Evolutionary conservation across 2,329 filamentous ascomycete genomes (phyloP).

Genomic region (Neurospora sp.): DNA sequence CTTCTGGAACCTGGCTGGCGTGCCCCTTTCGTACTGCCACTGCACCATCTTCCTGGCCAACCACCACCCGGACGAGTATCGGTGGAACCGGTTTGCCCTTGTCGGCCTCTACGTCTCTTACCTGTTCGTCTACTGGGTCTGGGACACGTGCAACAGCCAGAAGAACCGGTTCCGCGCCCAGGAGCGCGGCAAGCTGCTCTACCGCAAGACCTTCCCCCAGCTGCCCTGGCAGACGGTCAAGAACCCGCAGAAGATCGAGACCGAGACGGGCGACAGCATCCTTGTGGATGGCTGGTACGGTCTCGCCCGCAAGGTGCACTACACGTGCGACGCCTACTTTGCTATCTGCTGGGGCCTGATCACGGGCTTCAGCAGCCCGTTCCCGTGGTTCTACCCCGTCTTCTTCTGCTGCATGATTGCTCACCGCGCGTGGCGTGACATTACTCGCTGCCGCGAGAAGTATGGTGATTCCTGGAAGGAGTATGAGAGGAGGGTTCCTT

Average conservation of each 20-base stretch:
- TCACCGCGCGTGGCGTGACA: constrained; percentile 67
- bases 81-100: constrained; percentile 55
- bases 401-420: constrained; percentile 76
- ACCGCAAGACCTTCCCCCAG: constrained; percentile 68
- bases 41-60: constrained; percentile 72
- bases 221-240: constrained; percentile 66
- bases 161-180: constrained; percentile 72
- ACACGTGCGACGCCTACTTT: constrained; percentile 72
- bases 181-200: constrained; percentile 53
- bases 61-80: constrained; percentile 59
- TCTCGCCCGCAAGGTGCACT: constrained; percentile 67
- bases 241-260: constrained; percentile 63
- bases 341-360: constrained; percentile 71
- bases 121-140: constrained; percentile 70
- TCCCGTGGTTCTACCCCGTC: constrained; percentile 81
- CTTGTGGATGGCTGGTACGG: constrained; percentile 71
- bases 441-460: constrained; percentile 63
- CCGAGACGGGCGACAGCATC: constrained; percentile 58
- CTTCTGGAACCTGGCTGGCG: constrained; percentile 80
- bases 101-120: constrained; percentile 51
- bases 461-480: constrained; percentile 76
- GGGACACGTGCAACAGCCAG: constrained; percentile 75
- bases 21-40: constrained; percentile 74
- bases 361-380: constrained; percentile 67
- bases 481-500: constrained; percentile 72